These are phyloP conservation scores for Hamamelis virginiana DNA, from an alignment of 164 flowering plant species.

Conservation along the genomic window DNA sequence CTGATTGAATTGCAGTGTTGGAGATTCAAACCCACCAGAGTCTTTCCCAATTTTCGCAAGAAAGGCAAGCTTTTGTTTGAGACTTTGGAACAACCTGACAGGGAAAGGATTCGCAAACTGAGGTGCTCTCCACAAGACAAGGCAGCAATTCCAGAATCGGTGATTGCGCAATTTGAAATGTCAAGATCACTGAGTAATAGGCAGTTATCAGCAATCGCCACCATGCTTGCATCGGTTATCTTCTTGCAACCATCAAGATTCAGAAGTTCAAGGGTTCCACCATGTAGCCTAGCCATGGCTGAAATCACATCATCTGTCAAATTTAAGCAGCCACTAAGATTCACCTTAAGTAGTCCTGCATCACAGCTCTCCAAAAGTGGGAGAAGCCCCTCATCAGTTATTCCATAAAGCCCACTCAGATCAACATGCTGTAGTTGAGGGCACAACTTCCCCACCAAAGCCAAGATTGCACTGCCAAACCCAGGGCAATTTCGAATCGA, in stretches of 20 bases:
- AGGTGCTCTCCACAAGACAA: conserved; percentile 37
- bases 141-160: conserved; percentile 45
- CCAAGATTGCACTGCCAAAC: conserved; percentile 48
- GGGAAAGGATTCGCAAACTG: conserved; percentile 48
- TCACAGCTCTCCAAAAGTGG: conserved; percentile 38
- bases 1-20: conserved; percentile 37
- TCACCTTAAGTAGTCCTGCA: conserved; percentile 48
- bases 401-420: conserved; percentile 46
- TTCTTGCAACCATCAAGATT: conserved; percentile 56
- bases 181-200: conserved; percentile 49
- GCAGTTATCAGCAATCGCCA: conserved; percentile 45
- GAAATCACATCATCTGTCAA: conserved; percentile 44
- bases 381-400: conserved; percentile 54
- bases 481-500: conserved; percentile 52
- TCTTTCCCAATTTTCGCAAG: conserved; percentile 28
- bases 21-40: conserved; percentile 40
- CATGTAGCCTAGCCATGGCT: conserved; percentile 42
- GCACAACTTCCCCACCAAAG: conserved; percentile 50
- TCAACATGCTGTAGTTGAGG: conserved; percentile 50
- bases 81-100: conserved; percentile 32
- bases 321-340: conserved; percentile 52
- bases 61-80: conserved; percentile 35
- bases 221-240: conserved; percentile 53
- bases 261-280: conserved; percentile 47
- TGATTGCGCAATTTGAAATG: conserved; percentile 46